Conservation (phyloP, 139 green algal species). For the Gonium pectorale region DNA sequence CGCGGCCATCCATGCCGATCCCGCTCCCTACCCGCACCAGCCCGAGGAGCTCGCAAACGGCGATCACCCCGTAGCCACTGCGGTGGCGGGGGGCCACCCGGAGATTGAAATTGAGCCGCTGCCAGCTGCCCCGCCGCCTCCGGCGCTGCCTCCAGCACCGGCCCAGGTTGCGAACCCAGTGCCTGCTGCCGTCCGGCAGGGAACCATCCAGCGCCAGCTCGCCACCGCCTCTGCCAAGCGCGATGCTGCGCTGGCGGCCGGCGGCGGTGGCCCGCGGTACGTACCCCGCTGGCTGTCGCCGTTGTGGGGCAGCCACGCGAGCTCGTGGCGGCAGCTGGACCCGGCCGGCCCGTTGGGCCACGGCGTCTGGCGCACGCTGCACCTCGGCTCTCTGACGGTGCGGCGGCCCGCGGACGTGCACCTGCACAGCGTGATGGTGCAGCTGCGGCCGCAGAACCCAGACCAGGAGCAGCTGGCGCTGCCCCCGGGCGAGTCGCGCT, state of each 20-base stretch:
- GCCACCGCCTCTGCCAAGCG: not conserved
- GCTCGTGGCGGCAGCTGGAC: constrained; percentile 24
- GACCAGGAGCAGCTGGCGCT: not conserved
- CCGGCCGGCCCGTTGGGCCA: not conserved
- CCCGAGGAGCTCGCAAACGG: not conserved
- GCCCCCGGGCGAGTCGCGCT: not conserved
- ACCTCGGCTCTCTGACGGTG: not conserved
- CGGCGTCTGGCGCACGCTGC: not conserved
- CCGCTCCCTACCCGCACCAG: not conserved
- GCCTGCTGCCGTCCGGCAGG: too few species aligned
- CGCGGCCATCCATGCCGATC: not conserved
- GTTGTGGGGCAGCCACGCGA: constrained; percentile 7
- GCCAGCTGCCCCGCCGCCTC: too few species aligned
- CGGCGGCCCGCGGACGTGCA: constrained; percentile 12
- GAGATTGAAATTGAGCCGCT: too few species aligned
- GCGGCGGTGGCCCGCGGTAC: not conserved
- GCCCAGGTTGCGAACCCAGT: too few species aligned
- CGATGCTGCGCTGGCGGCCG: not conserved
- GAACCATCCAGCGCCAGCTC: too few species aligned
- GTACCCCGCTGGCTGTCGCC: constrained; percentile 10
- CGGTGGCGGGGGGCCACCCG: too few species aligned
- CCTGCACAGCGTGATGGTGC: constrained; percentile 33
- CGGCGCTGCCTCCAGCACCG: too few species aligned
- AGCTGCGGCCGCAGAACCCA: not conserved
- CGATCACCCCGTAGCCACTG: not conserved